Evolutionary conservation across 2,329 filamentous ascomycete species (phyloP), one percentile per base, ranked within the genome.

Genomic region (Immersiporthe knoxdaviesiana): DNA sequence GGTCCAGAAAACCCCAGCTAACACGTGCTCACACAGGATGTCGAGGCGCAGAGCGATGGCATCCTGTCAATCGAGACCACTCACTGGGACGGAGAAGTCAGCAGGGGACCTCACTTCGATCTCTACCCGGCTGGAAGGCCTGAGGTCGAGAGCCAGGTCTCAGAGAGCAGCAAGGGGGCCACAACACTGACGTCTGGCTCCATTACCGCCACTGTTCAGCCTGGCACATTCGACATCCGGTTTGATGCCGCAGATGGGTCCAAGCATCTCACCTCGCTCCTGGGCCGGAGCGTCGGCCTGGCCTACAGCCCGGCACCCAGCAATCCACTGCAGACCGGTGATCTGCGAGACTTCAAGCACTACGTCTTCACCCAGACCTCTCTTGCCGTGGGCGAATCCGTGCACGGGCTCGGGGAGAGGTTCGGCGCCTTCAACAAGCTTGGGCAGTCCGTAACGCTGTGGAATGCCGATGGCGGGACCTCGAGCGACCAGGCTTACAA

Each of bases 341-440:
- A 88, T 69, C 83, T 88, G 79, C 76, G 80, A 35, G 78, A 84
- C 73, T 81, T 86, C 72, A 79, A 83, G 67, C 86, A 88, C 75
- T 86, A 87, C 76, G 83, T 87, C 72, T 87, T 88, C 74, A 84
- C 85, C 39, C 85, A 87, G 76, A 87, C 85, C 1, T 83, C 81
- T 6, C 79, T 88, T 1, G 79, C 81, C 2, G 85, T 88, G 0
- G 86, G 86, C 37, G 92, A 94, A 78, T 87, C 88, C 0, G 84
- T 94, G 18, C 91, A 92, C 77, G 91, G 92, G 0, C 84, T 94
- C 4, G 92, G 91, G 1, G 91, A 94, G 79, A 84, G 92, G 18
- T 94, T 94, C 75, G 91, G 91, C 0, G 87, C 90, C 8, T 92
- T 91, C 79, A 91, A 92, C 77, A 93, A 92, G 77, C 88, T 93